Evolutionary conservation across 495 filamentous ascomycete genomes (phyloP).

Genomic region (Lineolata rhizophorae): DNA sequence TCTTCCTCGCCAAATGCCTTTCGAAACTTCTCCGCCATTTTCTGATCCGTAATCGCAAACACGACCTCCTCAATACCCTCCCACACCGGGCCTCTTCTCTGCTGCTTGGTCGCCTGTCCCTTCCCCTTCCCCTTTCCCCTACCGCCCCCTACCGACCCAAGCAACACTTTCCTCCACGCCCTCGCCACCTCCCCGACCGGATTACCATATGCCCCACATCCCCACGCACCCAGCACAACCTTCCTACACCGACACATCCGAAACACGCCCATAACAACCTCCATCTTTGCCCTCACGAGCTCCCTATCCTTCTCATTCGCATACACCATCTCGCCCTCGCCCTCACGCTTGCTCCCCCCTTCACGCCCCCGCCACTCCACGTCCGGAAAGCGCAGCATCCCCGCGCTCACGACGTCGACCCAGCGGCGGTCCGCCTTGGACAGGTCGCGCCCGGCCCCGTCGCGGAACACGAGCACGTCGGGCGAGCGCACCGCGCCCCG

Average conservation of each 20-base stretch:
- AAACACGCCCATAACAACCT: constrained; percentile 17
- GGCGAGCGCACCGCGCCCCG: constrained; percentile 13
- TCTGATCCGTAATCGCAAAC: constrained; percentile 23
- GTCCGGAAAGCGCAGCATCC: constrained; percentile 16
- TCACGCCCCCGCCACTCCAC: constrained; percentile 2
- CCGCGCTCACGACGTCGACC: constrained; percentile 17
- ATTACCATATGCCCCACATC: constrained; percentile 19
- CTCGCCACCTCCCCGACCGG: constrained; percentile 16
- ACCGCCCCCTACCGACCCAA: too few species aligned
- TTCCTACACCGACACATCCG: constrained; percentile 9
- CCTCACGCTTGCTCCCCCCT: constrained; percentile 1
- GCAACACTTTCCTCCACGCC: constrained; percentile 16
- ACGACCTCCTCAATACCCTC: constrained; percentile 22
- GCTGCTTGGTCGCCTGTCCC: constrained; percentile 3
- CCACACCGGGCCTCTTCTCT: too few species aligned
- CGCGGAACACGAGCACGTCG: constrained; percentile 17
- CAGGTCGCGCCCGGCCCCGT: constrained; percentile 11
- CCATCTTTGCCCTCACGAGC: constrained; percentile 14
- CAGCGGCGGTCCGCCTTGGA: constrained; percentile 11
- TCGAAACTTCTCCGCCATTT: constrained; percentile 15
- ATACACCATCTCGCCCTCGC: constrained; percentile 2
- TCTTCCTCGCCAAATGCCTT: constrained; percentile 9
- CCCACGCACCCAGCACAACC: constrained; percentile 20
- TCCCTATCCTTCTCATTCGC: constrained; percentile 8
- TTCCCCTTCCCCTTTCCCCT: too few species aligned